Conservation (phyloP, 2,329 filamentous ascomycete species). For the Aspergillus costaricaensis region DNA sequence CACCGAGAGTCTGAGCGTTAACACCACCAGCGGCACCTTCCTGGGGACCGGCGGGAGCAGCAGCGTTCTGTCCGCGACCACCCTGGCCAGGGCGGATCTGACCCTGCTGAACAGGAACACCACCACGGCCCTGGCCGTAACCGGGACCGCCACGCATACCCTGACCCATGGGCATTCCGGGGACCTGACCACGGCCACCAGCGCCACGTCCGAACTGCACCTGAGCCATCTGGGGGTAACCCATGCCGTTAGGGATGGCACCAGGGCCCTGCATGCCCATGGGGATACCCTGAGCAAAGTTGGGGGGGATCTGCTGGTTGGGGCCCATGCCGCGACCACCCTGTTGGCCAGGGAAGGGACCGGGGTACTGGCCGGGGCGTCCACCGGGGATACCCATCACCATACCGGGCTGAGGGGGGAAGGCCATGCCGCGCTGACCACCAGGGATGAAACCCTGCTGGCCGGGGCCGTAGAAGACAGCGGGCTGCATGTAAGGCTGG, state of each 20-base stretch:
- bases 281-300: slow-evolving; percentile 73
- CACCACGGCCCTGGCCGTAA: slow-evolving; percentile 48
- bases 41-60: slow-evolving; percentile 41
- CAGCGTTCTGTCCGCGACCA: slow-evolving; percentile 45
- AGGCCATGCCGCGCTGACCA: slow-evolving; percentile 62
- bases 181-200: slow-evolving; percentile 69
- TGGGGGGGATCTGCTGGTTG: slow-evolving; percentile 83
- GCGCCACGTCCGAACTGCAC: slow-evolving; percentile 72
- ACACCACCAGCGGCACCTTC: slow-evolving; percentile 44
- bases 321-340: slow-evolving; percentile 81
- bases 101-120: slow-evolving; percentile 41
- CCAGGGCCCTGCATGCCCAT: slow-evolving; percentile 65
- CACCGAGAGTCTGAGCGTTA: slow-evolving; percentile 54
- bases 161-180: slow-evolving; percentile 68
- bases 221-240: slow-evolving; percentile 77
- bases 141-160: slow-evolving; percentile 51
- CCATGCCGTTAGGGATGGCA: slow-evolving; percentile 74
- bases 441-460: slow-evolving; percentile 59
- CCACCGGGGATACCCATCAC: slow-evolving; percentile 71
- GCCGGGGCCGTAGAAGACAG: slow-evolving; percentile 88
- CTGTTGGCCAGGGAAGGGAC: slow-evolving; percentile 77
- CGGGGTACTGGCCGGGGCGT: slow-evolving; percentile 82
- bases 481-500: slow-evolving; percentile 77
- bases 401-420: slow-evolving; percentile 57
- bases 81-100: slow-evolving; percentile 46